Conservation (phyloP, 331 rosid genomes). For the Spiraea crenata region DNA sequence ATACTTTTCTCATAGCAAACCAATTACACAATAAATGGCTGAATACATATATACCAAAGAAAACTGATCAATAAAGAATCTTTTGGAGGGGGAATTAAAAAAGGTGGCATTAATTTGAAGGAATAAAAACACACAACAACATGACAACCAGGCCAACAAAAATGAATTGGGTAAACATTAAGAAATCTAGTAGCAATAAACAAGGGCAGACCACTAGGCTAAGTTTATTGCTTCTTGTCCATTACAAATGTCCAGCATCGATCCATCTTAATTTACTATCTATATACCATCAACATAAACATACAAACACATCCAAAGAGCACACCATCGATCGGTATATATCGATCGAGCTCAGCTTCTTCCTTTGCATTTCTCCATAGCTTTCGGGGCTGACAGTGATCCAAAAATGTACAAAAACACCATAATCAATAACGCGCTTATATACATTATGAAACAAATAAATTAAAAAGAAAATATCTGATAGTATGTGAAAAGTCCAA, state of each 20-base stretch:
- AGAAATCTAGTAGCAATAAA: slow-evolving; percentile 44
- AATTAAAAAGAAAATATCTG: no score
- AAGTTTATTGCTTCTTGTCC: slow-evolving; percentile 73
- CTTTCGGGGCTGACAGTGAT: slow-evolving; percentile 84
- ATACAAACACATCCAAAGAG: slow-evolving; percentile 52
- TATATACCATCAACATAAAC: slow-evolving; percentile 62
- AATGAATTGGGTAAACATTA: slow-evolving; percentile 33
- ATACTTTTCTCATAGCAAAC: slow-evolving; percentile 31
- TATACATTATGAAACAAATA: no score
- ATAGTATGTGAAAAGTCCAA: no score
- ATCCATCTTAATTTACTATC: slow-evolving; percentile 37
- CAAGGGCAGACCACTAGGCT: slow-evolving; percentile 62
- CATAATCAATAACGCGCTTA: background rate
- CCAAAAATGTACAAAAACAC: background rate
- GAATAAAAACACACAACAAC: slow-evolving; percentile 57
- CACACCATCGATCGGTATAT: slow-evolving; percentile 20
- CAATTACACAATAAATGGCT: slow-evolving; percentile 17
- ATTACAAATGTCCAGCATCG: slow-evolving; percentile 54
- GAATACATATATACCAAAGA: background rate
- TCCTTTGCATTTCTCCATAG: slow-evolving; percentile 99
- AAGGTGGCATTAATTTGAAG: slow-evolving; percentile 38
- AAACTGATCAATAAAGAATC: slow-evolving; percentile 43
- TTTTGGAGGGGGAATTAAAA: slow-evolving; percentile 22
- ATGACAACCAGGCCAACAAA: slow-evolving; percentile 51
- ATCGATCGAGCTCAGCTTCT: slow-evolving; percentile 58